Evolutionary conservation across 805 yeast species (phyloP).

Genomic region (Candida endomychidarum): DNA sequence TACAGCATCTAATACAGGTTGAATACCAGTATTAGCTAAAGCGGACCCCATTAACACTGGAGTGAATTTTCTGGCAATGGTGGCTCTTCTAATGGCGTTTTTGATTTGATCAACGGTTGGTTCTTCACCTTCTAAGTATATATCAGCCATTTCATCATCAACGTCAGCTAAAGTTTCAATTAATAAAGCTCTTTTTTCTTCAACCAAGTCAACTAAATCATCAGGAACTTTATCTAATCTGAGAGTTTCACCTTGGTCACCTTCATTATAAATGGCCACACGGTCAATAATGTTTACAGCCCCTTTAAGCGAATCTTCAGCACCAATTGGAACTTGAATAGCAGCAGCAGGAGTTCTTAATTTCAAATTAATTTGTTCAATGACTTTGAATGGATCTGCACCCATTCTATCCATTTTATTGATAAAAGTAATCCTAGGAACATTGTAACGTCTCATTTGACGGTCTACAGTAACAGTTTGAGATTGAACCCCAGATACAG

Average conservation of each 20-base stretch:
- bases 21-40: slow-evolving; percentile 92
- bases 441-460: slow-evolving; percentile 97
- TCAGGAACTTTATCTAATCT: slow-evolving; percentile 68
- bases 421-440: slow-evolving; percentile 93
- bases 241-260: slow-evolving; percentile 82
- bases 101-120: slow-evolving; percentile 84
- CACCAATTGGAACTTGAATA: slow-evolving; percentile 95
- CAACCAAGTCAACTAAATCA: slow-evolving; percentile 76
- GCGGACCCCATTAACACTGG: slow-evolving; percentile 99
- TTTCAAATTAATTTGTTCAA: slow-evolving; percentile 85
- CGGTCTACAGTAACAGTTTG: slow-evolving; percentile 98
- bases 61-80: slow-evolving; percentile 92
- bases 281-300: slow-evolving; percentile 88
- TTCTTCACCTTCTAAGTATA: slow-evolving; percentile 84
- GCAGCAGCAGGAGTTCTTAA: slow-evolving; percentile 96
- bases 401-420: slow-evolving; percentile 99
- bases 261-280: slow-evolving; percentile 86
- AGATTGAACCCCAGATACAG: slow-evolving; percentile 97
- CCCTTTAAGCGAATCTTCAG: slow-evolving; percentile 82
- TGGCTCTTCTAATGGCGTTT: slow-evolving; percentile 88
- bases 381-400: slow-evolving; percentile 92
- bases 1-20: slow-evolving; percentile 92
- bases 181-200: slow-evolving; percentile 81
- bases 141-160: slow-evolving; percentile 95
- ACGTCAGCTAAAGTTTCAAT: slow-evolving; percentile 97